Evolutionary conservation across 352 stramenopile species (phyloP).

Genomic region (Pythium phragmitis): DNA sequence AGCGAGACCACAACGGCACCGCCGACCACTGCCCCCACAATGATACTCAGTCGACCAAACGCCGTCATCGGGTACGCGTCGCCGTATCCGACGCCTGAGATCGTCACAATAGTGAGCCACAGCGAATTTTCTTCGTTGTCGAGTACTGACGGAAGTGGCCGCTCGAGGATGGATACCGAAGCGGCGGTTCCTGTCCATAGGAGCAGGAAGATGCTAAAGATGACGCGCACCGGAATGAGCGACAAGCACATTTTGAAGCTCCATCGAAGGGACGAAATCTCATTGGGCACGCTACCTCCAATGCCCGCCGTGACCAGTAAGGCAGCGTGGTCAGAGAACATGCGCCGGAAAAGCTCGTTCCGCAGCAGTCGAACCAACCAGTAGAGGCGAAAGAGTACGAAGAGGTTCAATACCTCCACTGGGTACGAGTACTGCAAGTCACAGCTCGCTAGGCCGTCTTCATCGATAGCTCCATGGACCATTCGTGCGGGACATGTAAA

Average conservation of each 20-base stretch:
- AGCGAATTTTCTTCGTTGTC: conserved; percentile 58
- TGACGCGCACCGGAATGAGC: conserved; percentile 36
- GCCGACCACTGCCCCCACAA: conserved; percentile 51
- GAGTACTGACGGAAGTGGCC: conserved; percentile 53
- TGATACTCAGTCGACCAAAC: conserved; percentile 40
- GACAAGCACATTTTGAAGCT: conserved; percentile 54
- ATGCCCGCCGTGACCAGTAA: conserved; percentile 31
- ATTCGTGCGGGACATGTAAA: conserved; percentile 21
- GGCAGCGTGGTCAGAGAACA: conserved; percentile 28
- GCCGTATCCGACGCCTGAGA: conserved; percentile 59
- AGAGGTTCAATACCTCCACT: conserved; percentile 61
- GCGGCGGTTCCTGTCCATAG: conserved; percentile 51
- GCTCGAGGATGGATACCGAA: conserved; percentile 56
- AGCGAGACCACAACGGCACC: conserved; percentile 54
- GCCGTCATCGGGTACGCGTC: conserved; percentile 56
- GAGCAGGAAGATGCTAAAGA: conserved; percentile 44
- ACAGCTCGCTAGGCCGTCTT: conserved; percentile 32
- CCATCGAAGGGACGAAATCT: conserved; percentile 52
- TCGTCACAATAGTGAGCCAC: conserved; percentile 66
- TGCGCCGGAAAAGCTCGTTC: conserved; percentile 43
- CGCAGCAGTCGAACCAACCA: conserved; percentile 55
- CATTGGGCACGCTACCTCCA: conserved; percentile 26
- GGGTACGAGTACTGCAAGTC: conserved; percentile 52
- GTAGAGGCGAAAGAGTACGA: conserved; percentile 58
- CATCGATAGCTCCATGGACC: conserved; percentile 17